A percentile compares a stretch with the other conserved stretches of the same genome.
Evolutionary conservation across 179 eudicot genomes (phyloP).

Genomic region (Gypsophila paniculata): DNA sequence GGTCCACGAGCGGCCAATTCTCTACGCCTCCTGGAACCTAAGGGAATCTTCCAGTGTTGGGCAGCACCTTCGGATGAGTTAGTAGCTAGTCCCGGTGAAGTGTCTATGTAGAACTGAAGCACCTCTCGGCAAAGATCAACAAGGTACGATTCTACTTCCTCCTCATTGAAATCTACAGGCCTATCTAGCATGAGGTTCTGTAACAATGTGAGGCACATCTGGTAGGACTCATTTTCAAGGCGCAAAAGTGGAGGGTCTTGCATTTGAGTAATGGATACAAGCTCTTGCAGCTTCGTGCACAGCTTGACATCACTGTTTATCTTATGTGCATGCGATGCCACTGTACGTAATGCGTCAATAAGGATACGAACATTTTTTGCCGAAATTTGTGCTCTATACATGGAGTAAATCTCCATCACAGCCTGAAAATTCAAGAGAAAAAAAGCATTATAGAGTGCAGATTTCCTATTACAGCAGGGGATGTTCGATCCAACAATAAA

Average conservation of each 20-base stretch:
- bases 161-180: slow-evolving; percentile 49
- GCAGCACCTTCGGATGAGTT: slow-evolving; percentile 31
- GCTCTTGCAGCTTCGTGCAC: slow-evolving; percentile 64
- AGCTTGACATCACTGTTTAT: slow-evolving; percentile 55
- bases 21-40: slow-evolving; percentile 69
- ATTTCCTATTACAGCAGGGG: background rate
- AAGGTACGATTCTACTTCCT: slow-evolving; percentile 61
- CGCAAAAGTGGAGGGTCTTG: slow-evolving; percentile 96
- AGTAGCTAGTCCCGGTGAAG: slow-evolving; percentile 34
- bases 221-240: slow-evolving; percentile 89
- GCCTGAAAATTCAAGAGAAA: slow-evolving; percentile 48
- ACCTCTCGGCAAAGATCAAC: slow-evolving; percentile 73
- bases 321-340: slow-evolving; percentile 81
- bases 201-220: slow-evolving; percentile 70
- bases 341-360: slow-evolving; percentile 55
- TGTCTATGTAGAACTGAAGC: slow-evolving; percentile 62
- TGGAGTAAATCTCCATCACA: slow-evolving; percentile 75
- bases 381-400: slow-evolving; percentile 55
- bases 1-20: slow-evolving; percentile 83
- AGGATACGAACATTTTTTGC: slow-evolving; percentile 49
- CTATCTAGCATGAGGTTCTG: slow-evolving; percentile 67
- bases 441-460: background rate
- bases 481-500: background rate
- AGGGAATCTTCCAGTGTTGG: slow-evolving; percentile 54
- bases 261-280: slow-evolving; percentile 74